Evolutionary conservation across 225 moss, liverwort and hornwort genomes (phyloP), one percentile per base, ranked within the genome.

Genomic region (Sphagnum contortum): DNA sequence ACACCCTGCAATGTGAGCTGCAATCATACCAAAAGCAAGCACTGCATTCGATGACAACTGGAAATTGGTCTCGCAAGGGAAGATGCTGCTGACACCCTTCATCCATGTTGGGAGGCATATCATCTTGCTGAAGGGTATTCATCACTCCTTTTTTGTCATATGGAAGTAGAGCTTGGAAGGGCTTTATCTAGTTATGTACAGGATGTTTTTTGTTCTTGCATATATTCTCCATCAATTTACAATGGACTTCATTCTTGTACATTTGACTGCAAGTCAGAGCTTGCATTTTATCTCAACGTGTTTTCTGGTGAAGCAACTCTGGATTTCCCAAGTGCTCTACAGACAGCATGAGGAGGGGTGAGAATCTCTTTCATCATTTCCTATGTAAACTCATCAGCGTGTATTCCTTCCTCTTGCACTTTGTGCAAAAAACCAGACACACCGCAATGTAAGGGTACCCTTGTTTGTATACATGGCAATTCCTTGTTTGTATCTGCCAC

Each of bases 61-160:
- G 93, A 94, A 70, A 76, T 80, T 65, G 90, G 90, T 50, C 76
- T 73, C 67, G 75, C 79, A 59, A 64, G 76, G 48, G 86, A 86
- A 72, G 84, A 90, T 65, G 88, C 90, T 75, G 81, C 86, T 47
- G 81, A 82, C 61, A 80, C 83, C n/a, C 90, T 93, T 47, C 93
- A 93, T 84, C 93, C 93, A 14, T 93, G 90, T 64, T 93, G 93
- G 90, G 93, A 90, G 76, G 81, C 88, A 5, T 88, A 93, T 71
- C 80, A 80, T 61, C 74, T 90, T 55, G 86, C 86, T 64, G 80
- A 76, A 14, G 86, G 77, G 90, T 93, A 80, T 8, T 82, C 71
- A 29, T 29, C 29, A 29, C 60, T 54, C 4, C 62, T 51, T 61
- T 53, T 6, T n/a, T 6, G 45, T 44, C 7, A 69, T 47, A 45